phyloP scores from a whole-genome alignment of 768 basidiomycete genomes.

The Lentinula guzmanii region DNA sequence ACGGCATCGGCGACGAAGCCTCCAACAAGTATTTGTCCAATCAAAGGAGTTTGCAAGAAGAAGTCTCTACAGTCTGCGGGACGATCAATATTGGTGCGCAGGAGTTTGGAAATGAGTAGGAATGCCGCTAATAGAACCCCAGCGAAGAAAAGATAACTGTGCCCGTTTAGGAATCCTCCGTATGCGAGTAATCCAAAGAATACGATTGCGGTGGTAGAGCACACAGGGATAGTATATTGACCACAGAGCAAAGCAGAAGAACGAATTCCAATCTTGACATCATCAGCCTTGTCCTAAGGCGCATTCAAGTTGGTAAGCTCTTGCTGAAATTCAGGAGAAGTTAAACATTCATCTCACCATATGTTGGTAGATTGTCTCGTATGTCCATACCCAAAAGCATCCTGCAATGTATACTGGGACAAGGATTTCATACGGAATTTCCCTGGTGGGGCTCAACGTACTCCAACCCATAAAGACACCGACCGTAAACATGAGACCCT shows the following conservation, averaged over 20 bases:
- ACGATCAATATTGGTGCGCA: slow-evolving; percentile 19
- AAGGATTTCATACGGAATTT: slow-evolving; percentile 19
- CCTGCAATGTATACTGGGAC: slow-evolving; percentile 19
- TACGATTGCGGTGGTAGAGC: slow-evolving; percentile 33
- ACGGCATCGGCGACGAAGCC: slow-evolving; percentile 20
- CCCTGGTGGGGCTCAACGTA: slow-evolving; percentile 17
- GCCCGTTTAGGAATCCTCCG: slow-evolving; percentile 38
- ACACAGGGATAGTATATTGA: slow-evolving; percentile 38
- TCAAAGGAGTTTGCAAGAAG: slow-evolving; percentile 19
- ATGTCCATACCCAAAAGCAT: slow-evolving; percentile 24
- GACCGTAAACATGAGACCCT: slow-evolving; percentile 27
- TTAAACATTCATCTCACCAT: slow-evolving; percentile 14
- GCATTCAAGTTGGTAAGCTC: slow-evolving; percentile 1
- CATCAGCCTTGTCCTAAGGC: slow-evolving; percentile 51
- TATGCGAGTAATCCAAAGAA: slow-evolving; percentile 39
- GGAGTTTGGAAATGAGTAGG: slow-evolving; percentile 15
- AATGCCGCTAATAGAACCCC: slow-evolving; percentile 14
- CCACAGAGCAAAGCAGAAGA: slow-evolving; percentile 55
- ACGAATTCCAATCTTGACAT: slow-evolving; percentile 47
- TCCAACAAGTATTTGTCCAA: slow-evolving; percentile 21
- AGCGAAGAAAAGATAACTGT: slow-evolving; percentile 30
- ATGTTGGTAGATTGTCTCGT: slow-evolving; percentile 27
- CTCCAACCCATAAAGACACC: slow-evolving; percentile 27
- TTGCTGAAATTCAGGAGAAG: neutral
- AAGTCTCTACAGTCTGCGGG: slow-evolving; percentile 20